These are phyloP conservation scores for Colletotrichum spinosum DNA, from an alignment of 2,329 filamentous ascomycete genomes.

Conservation along the genomic window DNA sequence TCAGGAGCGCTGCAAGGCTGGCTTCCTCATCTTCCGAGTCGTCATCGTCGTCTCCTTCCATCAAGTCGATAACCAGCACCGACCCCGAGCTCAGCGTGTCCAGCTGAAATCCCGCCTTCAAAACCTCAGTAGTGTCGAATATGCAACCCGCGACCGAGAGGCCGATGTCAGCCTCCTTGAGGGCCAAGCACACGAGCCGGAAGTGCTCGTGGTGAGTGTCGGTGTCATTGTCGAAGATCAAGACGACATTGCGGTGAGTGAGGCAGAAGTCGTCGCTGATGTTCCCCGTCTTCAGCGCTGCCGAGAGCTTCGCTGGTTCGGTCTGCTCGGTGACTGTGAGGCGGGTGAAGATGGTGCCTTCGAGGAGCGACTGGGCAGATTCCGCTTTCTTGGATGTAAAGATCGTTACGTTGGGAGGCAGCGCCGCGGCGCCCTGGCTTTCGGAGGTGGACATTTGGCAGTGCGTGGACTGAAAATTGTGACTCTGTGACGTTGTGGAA, in stretches of 20 bases:
- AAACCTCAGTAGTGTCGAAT: constrained; percentile 35
- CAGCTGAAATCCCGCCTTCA: constrained; percentile 41
- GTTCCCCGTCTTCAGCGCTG: constrained; percentile 20
- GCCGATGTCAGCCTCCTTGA: constrained; percentile 40
- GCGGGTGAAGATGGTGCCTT: constrained; percentile 38
- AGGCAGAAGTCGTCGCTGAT: constrained; percentile 38
- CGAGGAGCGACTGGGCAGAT: constrained; percentile 33
- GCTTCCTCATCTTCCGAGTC: constrained; percentile 38
- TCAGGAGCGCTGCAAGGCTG: constrained; percentile 24
- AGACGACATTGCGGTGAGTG: constrained; percentile 33
- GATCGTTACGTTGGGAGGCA: constrained; percentile 40
- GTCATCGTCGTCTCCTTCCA: constrained; percentile 37
- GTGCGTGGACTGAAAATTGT: too few species aligned
- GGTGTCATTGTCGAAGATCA: constrained; percentile 37
- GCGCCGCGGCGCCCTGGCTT: not conserved
- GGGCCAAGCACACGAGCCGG: constrained; percentile 39
- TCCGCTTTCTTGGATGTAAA: constrained; percentile 35
- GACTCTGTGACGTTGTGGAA: too few species aligned
- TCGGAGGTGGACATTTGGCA: too few species aligned
- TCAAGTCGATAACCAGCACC: constrained; percentile 40
- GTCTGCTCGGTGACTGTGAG: constrained; percentile 38
- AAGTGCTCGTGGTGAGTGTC: constrained; percentile 41
- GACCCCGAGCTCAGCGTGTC: constrained; percentile 39
- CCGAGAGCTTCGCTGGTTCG: constrained; percentile 28
- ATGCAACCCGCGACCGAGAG: constrained; percentile 41